Percentiles rank a stretch among this genome's conserved stretches.
These are phyloP conservation scores for Ceratorhiza oryzae-sativae DNA, from an alignment of 1,284 basidiomycete species.

Conservation along the genomic window DNA sequence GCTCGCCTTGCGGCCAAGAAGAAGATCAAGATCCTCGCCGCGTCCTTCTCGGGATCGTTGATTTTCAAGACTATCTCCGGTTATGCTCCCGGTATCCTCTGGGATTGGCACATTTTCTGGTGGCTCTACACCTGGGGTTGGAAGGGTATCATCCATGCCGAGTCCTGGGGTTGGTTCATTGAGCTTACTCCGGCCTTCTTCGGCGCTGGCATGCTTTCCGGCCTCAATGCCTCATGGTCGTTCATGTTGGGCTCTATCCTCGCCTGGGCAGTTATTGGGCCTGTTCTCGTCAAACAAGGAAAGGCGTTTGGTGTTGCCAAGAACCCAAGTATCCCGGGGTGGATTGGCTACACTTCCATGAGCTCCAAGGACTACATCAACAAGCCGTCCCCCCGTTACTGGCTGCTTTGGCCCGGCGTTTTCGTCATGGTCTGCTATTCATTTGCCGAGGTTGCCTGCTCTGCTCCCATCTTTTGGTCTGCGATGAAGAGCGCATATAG, in stretches of 20 bases:
- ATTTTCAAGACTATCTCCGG: constrained; percentile 63
- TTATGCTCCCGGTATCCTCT: constrained; percentile 67
- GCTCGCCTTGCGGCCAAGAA: constrained; percentile 57
- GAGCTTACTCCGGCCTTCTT: constrained; percentile 71
- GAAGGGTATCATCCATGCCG: constrained; percentile 64
- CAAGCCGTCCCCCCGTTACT: constrained; percentile 66
- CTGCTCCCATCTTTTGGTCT: constrained; percentile 36
- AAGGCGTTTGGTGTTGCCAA: constrained; percentile 45
- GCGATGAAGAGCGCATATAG: constrained; percentile 30
- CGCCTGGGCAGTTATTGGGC: constrained; percentile 65
- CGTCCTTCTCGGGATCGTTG: constrained; percentile 60
- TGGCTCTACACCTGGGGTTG: constrained; percentile 68
- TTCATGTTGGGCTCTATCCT: constrained; percentile 66
- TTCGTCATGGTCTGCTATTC: constrained; percentile 48
- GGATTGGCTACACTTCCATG: constrained; percentile 56
- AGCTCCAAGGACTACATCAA: constrained; percentile 57
- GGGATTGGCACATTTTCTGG: constrained; percentile 73
- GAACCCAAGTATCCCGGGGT: constrained; percentile 55
- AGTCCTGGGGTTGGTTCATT: constrained; percentile 63
- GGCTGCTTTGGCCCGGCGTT: constrained; percentile 73
- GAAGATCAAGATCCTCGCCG: constrained; percentile 62
- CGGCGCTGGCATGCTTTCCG: constrained; percentile 70
- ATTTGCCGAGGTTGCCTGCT: constrained; percentile 45
- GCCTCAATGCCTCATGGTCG: constrained; percentile 68
- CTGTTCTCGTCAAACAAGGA: constrained; percentile 59